A percentile compares a stretch with the other conserved stretches of the same genome.
Conservation (phyloP, 2,329 filamentous ascomycete genomes). For the Dactylellina parvicollis region DNA sequence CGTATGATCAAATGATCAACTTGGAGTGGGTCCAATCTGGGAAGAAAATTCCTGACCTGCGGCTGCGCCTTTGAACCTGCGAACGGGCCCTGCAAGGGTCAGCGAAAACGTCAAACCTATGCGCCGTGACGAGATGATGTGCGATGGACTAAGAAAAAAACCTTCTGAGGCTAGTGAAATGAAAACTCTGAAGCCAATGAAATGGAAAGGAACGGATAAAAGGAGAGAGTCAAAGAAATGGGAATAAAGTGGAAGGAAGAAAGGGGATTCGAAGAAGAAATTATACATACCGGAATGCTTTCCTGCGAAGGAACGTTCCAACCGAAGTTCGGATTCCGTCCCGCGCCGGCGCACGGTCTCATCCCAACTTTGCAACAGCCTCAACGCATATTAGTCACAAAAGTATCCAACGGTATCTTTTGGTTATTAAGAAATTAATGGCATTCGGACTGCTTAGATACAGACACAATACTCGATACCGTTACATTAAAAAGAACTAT, state of each 20-base stretch:
- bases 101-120: slow-evolving; percentile 25
- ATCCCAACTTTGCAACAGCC: slow-evolving; percentile 33
- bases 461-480: neutral
- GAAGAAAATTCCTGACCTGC: slow-evolving; percentile 12
- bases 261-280: slow-evolving; percentile 1
- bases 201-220: slow-evolving; percentile 57
- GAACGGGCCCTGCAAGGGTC: neutral
- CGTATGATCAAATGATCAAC: slow-evolving; percentile 46
- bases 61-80: slow-evolving; percentile 19
- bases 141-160: slow-evolving; percentile 44
- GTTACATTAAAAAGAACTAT: neutral
- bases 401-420: neutral
- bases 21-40: slow-evolving; percentile 6
- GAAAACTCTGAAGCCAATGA: slow-evolving; percentile 53
- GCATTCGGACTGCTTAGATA: neutral
- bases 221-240: slow-evolving; percentile 54
- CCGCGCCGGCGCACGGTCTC: slow-evolving; percentile 19
- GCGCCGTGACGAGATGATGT: slow-evolving; percentile 32
- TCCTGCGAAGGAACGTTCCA: slow-evolving; percentile 18
- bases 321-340: slow-evolving; percentile 31
- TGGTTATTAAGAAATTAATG: no score
- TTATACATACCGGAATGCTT: neutral
- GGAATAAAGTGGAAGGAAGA: slow-evolving; percentile 19
- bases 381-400: slow-evolving; percentile 37
- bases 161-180: no score